Evolutionary conservation across 2,329 filamentous ascomycete species (phyloP), one percentile per base, ranked within the genome.

Genomic region (Thelonectria olida): DNA sequence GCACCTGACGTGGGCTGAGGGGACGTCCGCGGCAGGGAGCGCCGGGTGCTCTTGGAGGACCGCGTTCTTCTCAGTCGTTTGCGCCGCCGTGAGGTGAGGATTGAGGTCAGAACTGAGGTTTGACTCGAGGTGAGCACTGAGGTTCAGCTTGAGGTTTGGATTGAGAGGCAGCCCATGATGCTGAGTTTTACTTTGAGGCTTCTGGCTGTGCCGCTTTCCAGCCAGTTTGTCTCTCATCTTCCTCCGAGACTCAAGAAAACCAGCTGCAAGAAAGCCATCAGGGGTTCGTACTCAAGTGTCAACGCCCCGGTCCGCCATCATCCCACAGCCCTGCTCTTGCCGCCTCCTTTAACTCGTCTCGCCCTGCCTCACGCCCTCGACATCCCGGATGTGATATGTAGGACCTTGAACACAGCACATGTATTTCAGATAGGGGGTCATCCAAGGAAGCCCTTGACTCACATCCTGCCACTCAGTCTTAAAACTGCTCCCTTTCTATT

Each of bases 1-100:
- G 47, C 45, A 25, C 47, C 52, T 51, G 47, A 50, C 38, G 47
- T 61, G 52, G 47, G 58, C 48, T 47, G 52, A 56, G 52, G 44
- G n/a, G n/a, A n/a, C n/a, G n/a, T n/a, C n/a, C n/a, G n/a, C n/a
- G n/a, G n/a, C n/a, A 13, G 22, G 23, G 36, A 36, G 28, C 4
- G 15, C 8, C 20, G 20, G 20, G 27, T 13, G 22, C 38, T 17
- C 12, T 7, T 3, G 10, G n/a, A 52, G 49, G n/a, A 39, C 15
- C 36, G 17, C 15, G 17, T 39, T 39, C 36, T 7, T 12, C 7
- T 7, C 27, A n/a, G n/a, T n/a, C n/a, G n/a, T n/a, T n/a, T n/a
- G n/a, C n/a, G n/a, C n/a, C n/a, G n/a, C n/a, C n/a, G n/a, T n/a
- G n/a, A n/a, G n/a, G n/a, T n/a, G n/a, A n/a, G n/a, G n/a, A n/a